Percentiles rank a stretch among this genome's conserved stretches.
These are phyloP conservation scores for Hygrophila difformis DNA, from an alignment of 257 asterid species.

Conservation along the genomic window DNA sequence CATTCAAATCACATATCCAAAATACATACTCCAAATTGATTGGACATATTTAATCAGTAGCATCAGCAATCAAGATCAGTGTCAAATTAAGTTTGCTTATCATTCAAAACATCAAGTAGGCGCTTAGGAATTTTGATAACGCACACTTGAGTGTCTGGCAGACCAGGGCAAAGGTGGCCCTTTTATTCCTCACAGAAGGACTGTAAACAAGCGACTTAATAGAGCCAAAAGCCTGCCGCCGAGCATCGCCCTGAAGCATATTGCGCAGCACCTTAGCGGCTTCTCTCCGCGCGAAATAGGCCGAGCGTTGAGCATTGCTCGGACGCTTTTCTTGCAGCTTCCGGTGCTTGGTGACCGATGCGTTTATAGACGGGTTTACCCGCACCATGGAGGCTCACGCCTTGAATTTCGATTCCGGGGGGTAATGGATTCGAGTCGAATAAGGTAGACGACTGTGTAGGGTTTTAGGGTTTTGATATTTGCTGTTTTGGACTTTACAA, in stretches of 20 bases:
- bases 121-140: too few species aligned
- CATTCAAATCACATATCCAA: too few species aligned
- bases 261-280: constrained; percentile 87
- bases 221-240: constrained; percentile 78
- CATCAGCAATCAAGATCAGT: too few species aligned
- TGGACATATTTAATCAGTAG: too few species aligned
- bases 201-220: constrained; percentile 80
- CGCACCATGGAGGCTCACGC: constrained; percentile 39
- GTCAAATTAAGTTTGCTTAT: constrained; percentile 12
- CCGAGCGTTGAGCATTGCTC: constrained; percentile 63
- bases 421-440: too few species aligned
- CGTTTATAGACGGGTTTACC: constrained; percentile 25
- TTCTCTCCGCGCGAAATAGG: constrained; percentile 87
- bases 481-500: too few species aligned
- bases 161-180: constrained; percentile 74
- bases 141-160: constrained; percentile 90
- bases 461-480: too few species aligned
- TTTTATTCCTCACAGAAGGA: constrained; percentile 78
- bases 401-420: too few species aligned
- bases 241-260: constrained; percentile 77
- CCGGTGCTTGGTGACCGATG: constrained; percentile 18
- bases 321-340: constrained; percentile 33
- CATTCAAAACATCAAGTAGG: too few species aligned
- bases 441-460: too few species aligned
- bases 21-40: too few species aligned